phyloP scores from a whole-genome alignment of 441 rosid genomes.

The Raphanus hybrid region DNA sequence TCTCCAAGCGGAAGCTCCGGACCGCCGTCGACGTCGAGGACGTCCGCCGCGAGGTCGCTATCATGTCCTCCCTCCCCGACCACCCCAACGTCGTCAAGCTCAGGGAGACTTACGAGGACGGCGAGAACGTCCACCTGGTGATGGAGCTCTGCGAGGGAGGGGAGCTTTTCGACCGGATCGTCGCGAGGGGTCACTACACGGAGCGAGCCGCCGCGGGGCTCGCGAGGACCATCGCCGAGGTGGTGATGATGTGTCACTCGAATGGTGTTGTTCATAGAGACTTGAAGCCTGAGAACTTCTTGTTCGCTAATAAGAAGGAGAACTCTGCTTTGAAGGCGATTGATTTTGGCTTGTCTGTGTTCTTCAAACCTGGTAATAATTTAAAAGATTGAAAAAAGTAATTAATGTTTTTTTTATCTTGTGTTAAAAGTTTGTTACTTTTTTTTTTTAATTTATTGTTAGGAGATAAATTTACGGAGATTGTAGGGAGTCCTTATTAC shows the following conservation, averaged over 20 bases:
- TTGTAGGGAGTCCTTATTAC: slow-evolving; percentile 96
- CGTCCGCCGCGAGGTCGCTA: slow-evolving; percentile 91
- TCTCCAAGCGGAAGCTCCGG: slow-evolving; percentile 82
- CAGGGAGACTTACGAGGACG: slow-evolving; percentile 85
- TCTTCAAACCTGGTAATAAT: slow-evolving; percentile 58
- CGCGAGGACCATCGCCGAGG: slow-evolving; percentile 84
- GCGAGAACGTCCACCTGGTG: slow-evolving; percentile 85
- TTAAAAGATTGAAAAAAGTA: neutral
- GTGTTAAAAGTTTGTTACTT: neutral
- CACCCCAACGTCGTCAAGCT: slow-evolving; percentile 85
- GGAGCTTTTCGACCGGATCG: slow-evolving; percentile 91
- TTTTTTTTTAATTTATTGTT: neutral
- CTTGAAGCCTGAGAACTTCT: slow-evolving; percentile 94
- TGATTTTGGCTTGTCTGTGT: slow-evolving; percentile 91
- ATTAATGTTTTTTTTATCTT: neutral
- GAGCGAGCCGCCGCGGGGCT: slow-evolving; percentile 91
- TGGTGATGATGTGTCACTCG: slow-evolving; percentile 88
- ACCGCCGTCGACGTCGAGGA: slow-evolving; percentile 91
- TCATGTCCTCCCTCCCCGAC: slow-evolving; percentile 84
- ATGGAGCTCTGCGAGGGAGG: slow-evolving; percentile 99
- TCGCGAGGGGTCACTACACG: slow-evolving; percentile 91
- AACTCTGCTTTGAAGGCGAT: slow-evolving; percentile 78
- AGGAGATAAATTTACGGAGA: slow-evolving; percentile 89
- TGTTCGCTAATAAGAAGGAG: slow-evolving; percentile 91
- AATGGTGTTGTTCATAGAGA: slow-evolving; percentile 95